Conservation (phyloP, 192 early-diverging fungal species). For the Entomortierella lignicola region DNA sequence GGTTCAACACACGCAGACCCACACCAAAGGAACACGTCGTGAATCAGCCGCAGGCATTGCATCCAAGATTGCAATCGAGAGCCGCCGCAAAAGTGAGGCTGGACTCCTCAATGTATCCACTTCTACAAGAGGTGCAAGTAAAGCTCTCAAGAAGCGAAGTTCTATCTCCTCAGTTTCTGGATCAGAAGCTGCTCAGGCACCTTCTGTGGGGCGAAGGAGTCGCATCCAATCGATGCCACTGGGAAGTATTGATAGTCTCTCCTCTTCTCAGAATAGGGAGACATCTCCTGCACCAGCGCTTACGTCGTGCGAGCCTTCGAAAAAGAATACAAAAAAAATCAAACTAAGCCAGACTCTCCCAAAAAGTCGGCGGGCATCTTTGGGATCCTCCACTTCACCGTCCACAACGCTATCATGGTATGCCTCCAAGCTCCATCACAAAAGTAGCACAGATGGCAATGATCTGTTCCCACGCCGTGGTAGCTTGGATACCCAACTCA, state of each 20-base stretch:
- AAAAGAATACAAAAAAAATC: conserved; percentile 2
- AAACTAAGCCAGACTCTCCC: not conserved
- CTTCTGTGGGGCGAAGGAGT: conserved; percentile 13
- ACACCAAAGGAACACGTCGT: conserved; percentile 55
- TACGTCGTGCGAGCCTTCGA: conserved; percentile 8
- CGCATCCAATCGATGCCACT: conserved; percentile 32
- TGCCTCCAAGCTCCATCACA: conserved; percentile 51
- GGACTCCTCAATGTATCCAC: conserved; percentile 7
- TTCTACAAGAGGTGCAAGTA: not conserved
- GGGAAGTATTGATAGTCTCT: not conserved
- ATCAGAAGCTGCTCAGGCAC: not conserved
- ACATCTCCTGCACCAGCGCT: conserved; percentile 1
- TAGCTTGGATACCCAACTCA: conserved; percentile 30
- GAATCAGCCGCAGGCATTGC: conserved; percentile 42
- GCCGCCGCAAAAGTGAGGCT: conserved; percentile 38
- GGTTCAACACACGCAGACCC: conserved; percentile 85
- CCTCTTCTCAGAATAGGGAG: not conserved
- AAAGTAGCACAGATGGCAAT: conserved; percentile 6
- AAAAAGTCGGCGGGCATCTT: conserved; percentile 7
- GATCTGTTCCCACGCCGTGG: conserved; percentile 4
- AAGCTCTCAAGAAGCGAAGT: conserved; percentile 13
- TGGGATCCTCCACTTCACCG: conserved; percentile 11
- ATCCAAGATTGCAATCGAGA: conserved; percentile 37
- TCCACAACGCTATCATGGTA: conserved; percentile 47
- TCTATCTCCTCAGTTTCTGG: conserved; percentile 25